These are phyloP conservation scores for Cyberlindnera amylophila DNA, from an alignment of 805 yeast species.

Conservation along the genomic window DNA sequence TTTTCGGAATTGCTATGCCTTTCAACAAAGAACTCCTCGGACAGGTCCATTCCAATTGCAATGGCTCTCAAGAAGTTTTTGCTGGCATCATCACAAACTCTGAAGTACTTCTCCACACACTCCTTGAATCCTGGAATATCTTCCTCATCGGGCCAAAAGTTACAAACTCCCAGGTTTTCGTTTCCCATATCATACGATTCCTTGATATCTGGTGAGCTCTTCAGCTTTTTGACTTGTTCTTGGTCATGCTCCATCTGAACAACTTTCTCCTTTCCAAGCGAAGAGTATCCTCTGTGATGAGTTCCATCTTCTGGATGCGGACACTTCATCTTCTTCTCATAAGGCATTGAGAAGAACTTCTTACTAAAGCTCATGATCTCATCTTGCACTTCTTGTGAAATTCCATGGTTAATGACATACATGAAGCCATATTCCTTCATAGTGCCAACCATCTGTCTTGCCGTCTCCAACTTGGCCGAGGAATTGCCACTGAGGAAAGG, in stretches of 20 bases:
- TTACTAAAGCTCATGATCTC: conserved; percentile 21
- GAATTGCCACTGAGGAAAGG: conserved; percentile 25
- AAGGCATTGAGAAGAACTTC: conserved; percentile 15
- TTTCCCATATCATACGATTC: conserved; percentile 26
- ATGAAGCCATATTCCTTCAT: conserved; percentile 26
- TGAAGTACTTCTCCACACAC: conserved; percentile 14
- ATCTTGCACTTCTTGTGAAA: conserved; percentile 10
- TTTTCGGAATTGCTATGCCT: conserved; percentile 10
- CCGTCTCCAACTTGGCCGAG: conserved; percentile 22
- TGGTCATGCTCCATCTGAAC: conserved; percentile 25
- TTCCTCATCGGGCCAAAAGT: conserved; percentile 25
- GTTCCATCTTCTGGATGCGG: conserved; percentile 23
- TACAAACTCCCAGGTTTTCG: conserved; percentile 15
- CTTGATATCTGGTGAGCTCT: conserved; percentile 24
- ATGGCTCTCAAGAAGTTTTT: conserved; percentile 21
- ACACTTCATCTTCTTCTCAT: conserved; percentile 18
- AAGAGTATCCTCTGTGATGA: conserved; percentile 27
- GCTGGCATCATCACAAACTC: conserved; percentile 9
- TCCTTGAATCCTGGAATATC: conserved; percentile 24
- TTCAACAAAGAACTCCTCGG: conserved; percentile 15
- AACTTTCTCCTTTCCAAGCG: conserved; percentile 25
- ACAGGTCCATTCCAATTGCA: conserved; percentile 19
- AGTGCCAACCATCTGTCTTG: conserved; percentile 23
- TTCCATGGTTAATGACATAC: conserved; percentile 25
- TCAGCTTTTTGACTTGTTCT: conserved; percentile 12